phyloP scores from a whole-genome alignment of 805 yeast genomes.

The Cyberlindnera sargentensis region DNA sequence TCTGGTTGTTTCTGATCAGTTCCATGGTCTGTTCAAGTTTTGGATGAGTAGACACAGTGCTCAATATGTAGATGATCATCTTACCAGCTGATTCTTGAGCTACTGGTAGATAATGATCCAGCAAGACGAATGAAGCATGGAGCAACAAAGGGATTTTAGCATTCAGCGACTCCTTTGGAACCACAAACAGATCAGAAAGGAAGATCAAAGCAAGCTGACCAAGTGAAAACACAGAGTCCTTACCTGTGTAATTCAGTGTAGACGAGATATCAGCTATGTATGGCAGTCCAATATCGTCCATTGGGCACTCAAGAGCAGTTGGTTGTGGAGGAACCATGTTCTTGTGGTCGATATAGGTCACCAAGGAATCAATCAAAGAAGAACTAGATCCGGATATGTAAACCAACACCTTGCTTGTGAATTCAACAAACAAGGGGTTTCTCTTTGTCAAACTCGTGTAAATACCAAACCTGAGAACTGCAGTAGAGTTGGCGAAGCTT shows the following conservation, averaged over 20 bases:
- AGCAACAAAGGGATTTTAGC: conserved; percentile 62
- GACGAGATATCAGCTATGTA: conserved; percentile 69
- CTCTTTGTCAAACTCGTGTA: conserved; percentile 61
- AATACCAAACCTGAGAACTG: conserved; percentile 64
- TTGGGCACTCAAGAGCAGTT: conserved; percentile 25
- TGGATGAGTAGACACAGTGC: conserved; percentile 45
- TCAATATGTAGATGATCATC: conserved; percentile 63
- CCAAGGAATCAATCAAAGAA: conserved; percentile 51
- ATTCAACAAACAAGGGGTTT: conserved; percentile 68
- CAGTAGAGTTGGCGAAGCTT: conserved; percentile 60
- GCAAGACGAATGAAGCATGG: conserved; percentile 70
- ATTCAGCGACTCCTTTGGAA: conserved; percentile 55
- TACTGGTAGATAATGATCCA: conserved; percentile 80
- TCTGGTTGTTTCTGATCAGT: conserved; percentile 43
- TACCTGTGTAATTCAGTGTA: conserved; percentile 44
- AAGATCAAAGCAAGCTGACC: conserved; percentile 86
- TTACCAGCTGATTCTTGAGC: conserved; percentile 83
- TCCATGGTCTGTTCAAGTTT: conserved; percentile 52
- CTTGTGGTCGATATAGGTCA: conserved; percentile 72
- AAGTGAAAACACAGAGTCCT: conserved; percentile 73
- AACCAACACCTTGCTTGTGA: conserved; percentile 74
- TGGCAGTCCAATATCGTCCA: conserved; percentile 43
- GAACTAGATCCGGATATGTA: conserved; percentile 58
- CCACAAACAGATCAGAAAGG: conserved; percentile 70
- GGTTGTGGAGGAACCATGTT: conserved; percentile 76